These are phyloP conservation scores for Sindora glabra DNA, from an alignment of 306 rosid species.

Conservation along the genomic window DNA sequence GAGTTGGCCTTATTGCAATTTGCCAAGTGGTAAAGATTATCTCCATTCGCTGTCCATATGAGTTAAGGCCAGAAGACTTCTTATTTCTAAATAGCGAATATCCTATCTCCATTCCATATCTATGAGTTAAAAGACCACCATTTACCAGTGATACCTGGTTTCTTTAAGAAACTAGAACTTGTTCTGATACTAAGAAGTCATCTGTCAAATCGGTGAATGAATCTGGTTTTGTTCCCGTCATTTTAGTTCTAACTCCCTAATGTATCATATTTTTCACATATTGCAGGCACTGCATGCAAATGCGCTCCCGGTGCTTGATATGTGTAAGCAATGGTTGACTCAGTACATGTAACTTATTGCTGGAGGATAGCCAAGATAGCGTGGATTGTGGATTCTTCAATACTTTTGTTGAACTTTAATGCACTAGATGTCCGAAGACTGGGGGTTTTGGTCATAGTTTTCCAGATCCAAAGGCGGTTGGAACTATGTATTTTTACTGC, in stretches of 20 bases:
- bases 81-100: neutral
- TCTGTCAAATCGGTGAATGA: neutral
- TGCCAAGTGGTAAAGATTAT: too few species aligned
- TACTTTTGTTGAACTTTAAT: neutral
- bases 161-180: neutral
- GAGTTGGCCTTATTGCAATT: neutral
- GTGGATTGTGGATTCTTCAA: constrained; percentile 15
- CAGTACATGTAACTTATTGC: constrained; percentile 64
- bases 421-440: constrained; percentile 6
- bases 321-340: constrained; percentile 99
- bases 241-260: neutral
- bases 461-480: constrained; percentile 1
- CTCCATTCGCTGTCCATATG: too few species aligned
- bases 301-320: constrained; percentile 95
- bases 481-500: too few species aligned
- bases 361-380: neutral
- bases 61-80: too few species aligned
- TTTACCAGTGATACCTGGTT: neutral
- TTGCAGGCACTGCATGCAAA: constrained; percentile 93
- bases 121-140: neutral
- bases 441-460: constrained; percentile 3
- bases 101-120: neutral
- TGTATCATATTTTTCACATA: constrained; percentile 5
- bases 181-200: too few species aligned
- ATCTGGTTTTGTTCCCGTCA: neutral